Percentiles rank a stretch among this genome's conserved stretches.
Evolutionary conservation across 2,329 filamentous ascomycete genomes (phyloP).

Genomic region (Fusarium coicis): DNA sequence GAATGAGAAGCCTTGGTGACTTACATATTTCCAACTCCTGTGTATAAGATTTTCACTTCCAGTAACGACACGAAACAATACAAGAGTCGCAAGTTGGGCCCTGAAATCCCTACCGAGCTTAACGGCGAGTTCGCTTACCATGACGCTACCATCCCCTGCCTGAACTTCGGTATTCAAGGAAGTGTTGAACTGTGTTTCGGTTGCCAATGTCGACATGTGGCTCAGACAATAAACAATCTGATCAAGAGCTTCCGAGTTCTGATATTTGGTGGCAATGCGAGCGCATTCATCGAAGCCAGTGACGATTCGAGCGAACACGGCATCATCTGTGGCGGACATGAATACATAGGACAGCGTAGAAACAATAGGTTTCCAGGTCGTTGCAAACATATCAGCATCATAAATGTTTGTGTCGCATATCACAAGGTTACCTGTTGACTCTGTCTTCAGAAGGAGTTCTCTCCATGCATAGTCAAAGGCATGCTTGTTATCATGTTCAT

Average conservation of each 20-base stretch:
- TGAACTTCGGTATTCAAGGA: constrained; percentile 95
- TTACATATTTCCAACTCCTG: constrained; percentile 81
- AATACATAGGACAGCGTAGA: constrained; percentile 98
- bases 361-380: constrained; percentile 94
- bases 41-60: constrained; percentile 83
- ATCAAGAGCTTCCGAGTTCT: constrained; percentile 86
- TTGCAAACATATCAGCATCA: constrained; percentile 96
- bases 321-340: constrained; percentile 96
- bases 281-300: constrained; percentile 97
- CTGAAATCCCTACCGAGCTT: constrained; percentile 94
- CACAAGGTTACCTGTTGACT: constrained; percentile 76
- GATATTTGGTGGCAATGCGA: constrained; percentile 87
- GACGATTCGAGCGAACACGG: constrained; percentile 92
- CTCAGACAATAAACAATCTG: constrained; percentile 91
- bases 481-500: constrained; percentile 96
- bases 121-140: constrained; percentile 98
- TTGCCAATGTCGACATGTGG: constrained; percentile 88
- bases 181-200: constrained; percentile 81
- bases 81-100: constrained; percentile 91
- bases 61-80: constrained; percentile 92
- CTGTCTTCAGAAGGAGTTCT: constrained; percentile 87
- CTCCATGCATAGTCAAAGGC: constrained; percentile 99
- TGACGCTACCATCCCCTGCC: constrained; percentile 89
- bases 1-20: constrained; percentile 47
- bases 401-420: constrained; percentile 93